Percentiles rank a stretch among this genome's conserved stretches.
Evolutionary conservation across 1,139 yeast genomes (phyloP).

Genomic region (Candida gigantensis): DNA sequence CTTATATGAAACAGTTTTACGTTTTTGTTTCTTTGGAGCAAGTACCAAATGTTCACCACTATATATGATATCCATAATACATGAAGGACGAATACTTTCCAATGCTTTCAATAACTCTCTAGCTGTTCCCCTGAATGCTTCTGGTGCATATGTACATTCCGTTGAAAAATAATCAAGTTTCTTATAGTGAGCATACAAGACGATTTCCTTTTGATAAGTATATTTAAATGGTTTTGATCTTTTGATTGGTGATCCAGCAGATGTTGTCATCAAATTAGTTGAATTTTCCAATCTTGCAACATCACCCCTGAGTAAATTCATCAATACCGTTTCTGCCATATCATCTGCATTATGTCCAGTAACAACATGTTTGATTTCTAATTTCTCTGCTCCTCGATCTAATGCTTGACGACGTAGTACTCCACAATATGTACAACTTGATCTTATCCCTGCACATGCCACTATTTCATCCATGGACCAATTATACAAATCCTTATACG

Average conservation of each 20-base stretch:
- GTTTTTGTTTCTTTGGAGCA: conserved; percentile 52
- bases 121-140: conserved; percentile 97
- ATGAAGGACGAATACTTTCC: conserved; percentile 88
- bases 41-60: conserved; percentile 88
- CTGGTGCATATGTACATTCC: conserved; percentile 97
- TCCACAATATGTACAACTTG: conserved; percentile 97
- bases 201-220: conserved; percentile 96
- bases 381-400: conserved; percentile 92
- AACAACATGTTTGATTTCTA: conserved; percentile 86
- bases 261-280: conserved; percentile 82
- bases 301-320: conserved; percentile 96
- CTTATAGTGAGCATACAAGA: conserved; percentile 94
- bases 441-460: conserved; percentile 89
- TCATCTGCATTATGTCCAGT: conserved; percentile 99
- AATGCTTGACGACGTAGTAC: conserved; percentile 94
- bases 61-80: conserved; percentile 90
- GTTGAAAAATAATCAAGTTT: conserved; percentile 94
- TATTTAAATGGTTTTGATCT: conserved; percentile 96
- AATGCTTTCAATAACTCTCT: conserved; percentile 86
- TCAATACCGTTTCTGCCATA: conserved; percentile 96
- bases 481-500: conserved; percentile 82
- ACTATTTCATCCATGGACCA: conserved; percentile 99
- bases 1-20: conserved; percentile 30
- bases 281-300: conserved; percentile 89
- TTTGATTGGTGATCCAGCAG: conserved; percentile 77